Evolutionary conservation across 306 rosid species (phyloP).

Genomic region (Rosa persica): DNA sequence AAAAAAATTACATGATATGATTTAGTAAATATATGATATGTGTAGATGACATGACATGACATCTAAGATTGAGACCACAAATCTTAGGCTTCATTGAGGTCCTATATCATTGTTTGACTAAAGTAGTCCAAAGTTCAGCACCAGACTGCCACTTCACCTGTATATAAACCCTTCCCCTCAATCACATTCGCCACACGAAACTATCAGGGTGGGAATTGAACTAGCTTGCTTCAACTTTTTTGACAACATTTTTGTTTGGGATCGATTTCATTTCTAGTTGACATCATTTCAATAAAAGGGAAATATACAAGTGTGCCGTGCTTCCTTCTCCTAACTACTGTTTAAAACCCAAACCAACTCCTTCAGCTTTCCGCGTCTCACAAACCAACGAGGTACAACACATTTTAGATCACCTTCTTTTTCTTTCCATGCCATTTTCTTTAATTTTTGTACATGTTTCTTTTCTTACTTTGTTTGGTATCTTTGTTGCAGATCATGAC

Average conservation of each 20-base stretch:
- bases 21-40: too few relatives aligned
- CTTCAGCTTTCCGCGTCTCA: slow-evolving; percentile 20
- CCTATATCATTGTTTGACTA: too few relatives aligned
- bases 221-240: slow-evolving; percentile 5
- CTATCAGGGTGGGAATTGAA: neutral
- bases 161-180: slow-evolving; percentile 11
- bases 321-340: neutral
- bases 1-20: too few relatives aligned
- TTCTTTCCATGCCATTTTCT: neutral
- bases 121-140: neutral
- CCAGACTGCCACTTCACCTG: slow-evolving; percentile 1
- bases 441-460: neutral
- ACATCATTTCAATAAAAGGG: slow-evolving; percentile 1
- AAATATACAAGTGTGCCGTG: neutral
- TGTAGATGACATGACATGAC: too few relatives aligned
- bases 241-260: neutral
- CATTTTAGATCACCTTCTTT: too few relatives aligned
- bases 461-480: neutral
- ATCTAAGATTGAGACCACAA: too few relatives aligned
- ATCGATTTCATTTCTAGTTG: neutral
- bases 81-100: too few relatives aligned
- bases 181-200: slow-evolving; percentile 16
- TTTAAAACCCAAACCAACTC: neutral
- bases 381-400: neutral
- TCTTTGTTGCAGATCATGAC: neutral